A percentile compares a stretch with the other conserved stretches of the same genome.
Evolutionary conservation across 202 grass and related monocot species (phyloP).

Genomic region (Saccharum hybrid): DNA sequence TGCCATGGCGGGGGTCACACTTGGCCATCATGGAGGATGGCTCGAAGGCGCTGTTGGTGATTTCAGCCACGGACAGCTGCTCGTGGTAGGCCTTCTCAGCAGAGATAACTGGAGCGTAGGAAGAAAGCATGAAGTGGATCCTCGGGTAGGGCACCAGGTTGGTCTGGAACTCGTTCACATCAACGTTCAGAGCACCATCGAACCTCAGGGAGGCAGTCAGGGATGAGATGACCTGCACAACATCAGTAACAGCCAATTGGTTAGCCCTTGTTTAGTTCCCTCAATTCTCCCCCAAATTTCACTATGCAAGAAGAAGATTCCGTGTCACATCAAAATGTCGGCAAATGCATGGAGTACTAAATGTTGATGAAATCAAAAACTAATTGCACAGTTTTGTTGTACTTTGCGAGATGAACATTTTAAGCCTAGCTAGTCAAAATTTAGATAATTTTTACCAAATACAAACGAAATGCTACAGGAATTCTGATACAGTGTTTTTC

Average conservation of each 20-base stretch:
- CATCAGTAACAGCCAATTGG: background rate
- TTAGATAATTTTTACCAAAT: too few species aligned
- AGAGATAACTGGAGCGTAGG: slow-evolving; percentile 82
- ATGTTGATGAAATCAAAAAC: too few species aligned
- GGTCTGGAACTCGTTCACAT: slow-evolving; percentile 82
- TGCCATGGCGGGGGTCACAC: slow-evolving; percentile 82
- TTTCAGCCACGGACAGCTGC: slow-evolving; percentile 87
- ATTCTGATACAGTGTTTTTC: too few species aligned
- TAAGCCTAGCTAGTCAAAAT: too few species aligned
- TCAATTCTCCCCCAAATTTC: too few species aligned
- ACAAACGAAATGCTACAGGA: too few species aligned
- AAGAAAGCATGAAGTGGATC: slow-evolving; percentile 94
- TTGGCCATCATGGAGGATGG: slow-evolving; percentile 90
- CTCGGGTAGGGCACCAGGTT: slow-evolving; percentile 80
- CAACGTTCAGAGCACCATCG: slow-evolving; percentile 85
- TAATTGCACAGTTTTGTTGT: too few species aligned
- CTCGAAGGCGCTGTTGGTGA: slow-evolving; percentile 90
- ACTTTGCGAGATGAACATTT: too few species aligned
- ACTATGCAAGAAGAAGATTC: too few species aligned
- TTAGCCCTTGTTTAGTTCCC: too few species aligned
- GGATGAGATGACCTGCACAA: slow-evolving; percentile 76
- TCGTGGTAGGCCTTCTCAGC: slow-evolving; percentile 93
- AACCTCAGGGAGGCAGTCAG: slow-evolving; percentile 83
- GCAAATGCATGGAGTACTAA: too few species aligned
- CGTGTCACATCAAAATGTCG: too few species aligned